Conservation (phyloP, 805 yeast genomes). For the Yarrowia keelungensis region DNA sequence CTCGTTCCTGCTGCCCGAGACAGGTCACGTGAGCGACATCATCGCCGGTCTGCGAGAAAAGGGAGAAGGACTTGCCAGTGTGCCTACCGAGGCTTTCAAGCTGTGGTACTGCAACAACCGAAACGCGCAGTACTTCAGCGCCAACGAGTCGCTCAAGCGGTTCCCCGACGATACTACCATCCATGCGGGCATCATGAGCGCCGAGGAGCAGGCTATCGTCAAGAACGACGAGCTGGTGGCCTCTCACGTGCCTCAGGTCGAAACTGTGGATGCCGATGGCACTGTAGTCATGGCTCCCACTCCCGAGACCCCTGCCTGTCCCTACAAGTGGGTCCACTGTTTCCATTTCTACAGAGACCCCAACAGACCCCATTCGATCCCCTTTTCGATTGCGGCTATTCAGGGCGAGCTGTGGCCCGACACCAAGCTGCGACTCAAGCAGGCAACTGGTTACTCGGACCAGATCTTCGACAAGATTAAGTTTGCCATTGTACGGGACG, state of each 20-base stretch:
- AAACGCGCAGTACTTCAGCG: conserved; percentile 50
- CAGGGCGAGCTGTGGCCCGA: conserved; percentile 69
- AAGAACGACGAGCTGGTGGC: conserved; percentile 43
- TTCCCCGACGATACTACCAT: conserved; percentile 53
- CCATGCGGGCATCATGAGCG: conserved; percentile 59
- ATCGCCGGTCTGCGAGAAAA: conserved; percentile 50
- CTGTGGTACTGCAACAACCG: conserved; percentile 48
- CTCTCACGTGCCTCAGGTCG: conserved; percentile 47
- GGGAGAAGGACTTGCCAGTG: conserved; percentile 52
- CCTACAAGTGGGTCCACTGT: conserved; percentile 30
- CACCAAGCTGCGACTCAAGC: conserved; percentile 71
- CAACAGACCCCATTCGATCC: conserved; percentile 75
- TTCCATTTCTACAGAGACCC: conserved; percentile 79
- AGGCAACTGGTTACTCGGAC: conserved; percentile 74
- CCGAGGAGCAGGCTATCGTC: conserved; percentile 48
- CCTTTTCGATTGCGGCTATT: conserved; percentile 76
- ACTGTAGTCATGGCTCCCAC: conserved; percentile 23
- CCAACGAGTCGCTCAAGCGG: conserved; percentile 52
- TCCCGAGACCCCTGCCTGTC: conserved; percentile 13
- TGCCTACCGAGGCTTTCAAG: conserved; percentile 50
- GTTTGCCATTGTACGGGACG: conserved; percentile 59
- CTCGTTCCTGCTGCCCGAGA: conserved; percentile 15
- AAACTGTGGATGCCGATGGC: conserved; percentile 61
- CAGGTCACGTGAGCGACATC: conserved; percentile 21
- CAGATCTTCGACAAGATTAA: conserved; percentile 80